Evolutionary conservation across 768 basidiomycete species (phyloP).

Genomic region (Amanita inopinata): DNA sequence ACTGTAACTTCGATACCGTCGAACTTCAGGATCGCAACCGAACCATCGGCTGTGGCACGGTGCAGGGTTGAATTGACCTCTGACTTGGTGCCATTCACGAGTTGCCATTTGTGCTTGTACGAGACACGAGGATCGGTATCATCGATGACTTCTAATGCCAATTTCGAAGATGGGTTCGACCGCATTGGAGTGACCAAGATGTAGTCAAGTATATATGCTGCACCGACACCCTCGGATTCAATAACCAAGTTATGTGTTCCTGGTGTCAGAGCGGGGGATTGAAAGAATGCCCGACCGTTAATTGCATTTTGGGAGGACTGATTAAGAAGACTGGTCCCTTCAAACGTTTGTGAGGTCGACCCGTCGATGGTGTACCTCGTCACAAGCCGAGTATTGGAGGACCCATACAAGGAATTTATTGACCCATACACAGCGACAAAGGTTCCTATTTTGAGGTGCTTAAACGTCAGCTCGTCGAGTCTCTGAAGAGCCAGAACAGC

Average conservation of each 20-base stretch:
- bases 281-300: neutral
- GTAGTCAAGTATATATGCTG: neutral
- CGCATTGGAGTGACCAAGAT: neutral
- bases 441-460: neutral
- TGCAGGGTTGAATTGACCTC: neutral
- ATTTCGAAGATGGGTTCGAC: neutral
- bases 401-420: neutral
- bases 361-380: neutral
- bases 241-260: neutral
- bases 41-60: neutral
- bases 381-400: neutral
- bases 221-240: neutral
- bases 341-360: neutral
- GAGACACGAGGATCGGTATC: neutral
- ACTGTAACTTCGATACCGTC: neutral
- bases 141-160: neutral
- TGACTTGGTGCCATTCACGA: neutral
- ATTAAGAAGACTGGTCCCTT: no score
- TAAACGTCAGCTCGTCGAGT: neutral
- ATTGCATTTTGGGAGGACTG: no score
- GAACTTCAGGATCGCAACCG: neutral
- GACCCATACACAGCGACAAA: neutral
- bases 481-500: neutral
- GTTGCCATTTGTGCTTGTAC: neutral
- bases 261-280: neutral